Conservation (phyloP, 257 asterid species). For the Verbascum thapsus region DNA sequence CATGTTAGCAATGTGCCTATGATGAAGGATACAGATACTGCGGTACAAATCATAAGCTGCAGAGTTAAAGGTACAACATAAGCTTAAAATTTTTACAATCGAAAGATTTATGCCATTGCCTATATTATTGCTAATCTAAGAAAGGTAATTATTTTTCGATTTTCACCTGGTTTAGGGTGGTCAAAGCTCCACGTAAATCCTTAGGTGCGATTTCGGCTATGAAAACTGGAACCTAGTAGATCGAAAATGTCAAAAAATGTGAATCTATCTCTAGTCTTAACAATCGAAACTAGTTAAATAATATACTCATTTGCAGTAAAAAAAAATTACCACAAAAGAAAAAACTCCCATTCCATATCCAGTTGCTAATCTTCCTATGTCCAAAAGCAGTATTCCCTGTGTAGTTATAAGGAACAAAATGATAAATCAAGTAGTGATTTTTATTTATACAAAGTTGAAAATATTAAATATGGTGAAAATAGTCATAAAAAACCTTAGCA, state of each 20-base stretch:
- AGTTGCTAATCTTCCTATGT: slow-evolving; percentile 82
- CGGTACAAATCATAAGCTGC: slow-evolving; percentile 85
- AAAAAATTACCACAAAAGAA: slow-evolving; percentile 67
- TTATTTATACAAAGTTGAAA: slow-evolving; percentile 1
- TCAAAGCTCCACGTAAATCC: slow-evolving; percentile 83
- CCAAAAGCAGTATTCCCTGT: slow-evolving; percentile 62
- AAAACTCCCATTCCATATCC: slow-evolving; percentile 98
- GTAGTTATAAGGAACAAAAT: slow-evolving; percentile 13
- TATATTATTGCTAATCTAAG: slow-evolving; percentile 3
- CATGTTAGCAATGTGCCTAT: slow-evolving; percentile 78
- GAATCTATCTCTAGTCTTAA: background rate
- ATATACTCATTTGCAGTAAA: background rate
- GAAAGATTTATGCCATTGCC: background rate
- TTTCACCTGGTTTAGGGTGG: slow-evolving; percentile 80
- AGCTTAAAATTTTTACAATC: background rate
- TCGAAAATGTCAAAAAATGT: background rate
- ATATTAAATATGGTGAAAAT: background rate
- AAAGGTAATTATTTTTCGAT: background rate
- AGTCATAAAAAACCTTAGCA: slow-evolving; percentile 55
- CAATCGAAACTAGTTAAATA: background rate
- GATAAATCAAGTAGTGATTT: slow-evolving; percentile 24
- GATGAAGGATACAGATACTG: slow-evolving; percentile 86
- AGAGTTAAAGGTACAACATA: slow-evolving; percentile 12
- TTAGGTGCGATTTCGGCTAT: slow-evolving; percentile 91
- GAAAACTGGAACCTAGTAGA: slow-evolving; percentile 77